Evolutionary conservation across 495 filamentous ascomycete genomes (phyloP).

Genomic region (Daldinia caldariorum): DNA sequence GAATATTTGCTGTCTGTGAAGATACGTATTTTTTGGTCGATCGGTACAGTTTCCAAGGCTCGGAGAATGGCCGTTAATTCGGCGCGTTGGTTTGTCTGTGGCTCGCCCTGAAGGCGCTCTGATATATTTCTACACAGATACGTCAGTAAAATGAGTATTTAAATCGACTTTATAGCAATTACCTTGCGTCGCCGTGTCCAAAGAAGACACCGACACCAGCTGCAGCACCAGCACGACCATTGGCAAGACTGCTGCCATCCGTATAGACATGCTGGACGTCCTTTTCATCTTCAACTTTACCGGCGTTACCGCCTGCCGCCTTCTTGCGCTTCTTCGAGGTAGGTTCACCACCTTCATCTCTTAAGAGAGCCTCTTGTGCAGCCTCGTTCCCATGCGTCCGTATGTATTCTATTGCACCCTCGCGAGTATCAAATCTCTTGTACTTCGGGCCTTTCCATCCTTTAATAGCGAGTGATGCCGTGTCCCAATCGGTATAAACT

Average conservation of each 20-base stretch:
- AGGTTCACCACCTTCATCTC: conserved; percentile 42
- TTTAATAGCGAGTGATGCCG: conserved; percentile 77
- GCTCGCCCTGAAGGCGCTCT: conserved; percentile 75
- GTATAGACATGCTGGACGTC: conserved; percentile 82
- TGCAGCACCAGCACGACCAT: conserved; percentile 74
- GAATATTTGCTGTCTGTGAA: conserved; percentile 86
- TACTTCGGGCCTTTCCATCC: conserved; percentile 82
- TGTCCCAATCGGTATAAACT: conserved; percentile 89
- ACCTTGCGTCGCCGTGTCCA: conserved; percentile 77
- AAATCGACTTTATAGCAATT: conserved; percentile 40
- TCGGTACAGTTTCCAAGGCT: conserved; percentile 78
- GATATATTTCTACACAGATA: conserved; percentile 77
- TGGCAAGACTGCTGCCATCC: conserved; percentile 83
- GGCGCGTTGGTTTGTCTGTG: conserved; percentile 94
- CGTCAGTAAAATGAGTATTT: conserved; percentile 23
- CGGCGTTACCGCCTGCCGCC: conserved; percentile 47
- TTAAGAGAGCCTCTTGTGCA: conserved; percentile 68
- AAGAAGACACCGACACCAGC: conserved; percentile 93
- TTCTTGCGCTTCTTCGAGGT: conserved; percentile 44
- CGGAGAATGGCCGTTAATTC: conserved; percentile 89
- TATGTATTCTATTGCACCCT: conserved; percentile 72
- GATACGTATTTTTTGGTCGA: conserved; percentile 60
- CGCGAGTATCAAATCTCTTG: conserved; percentile 78
- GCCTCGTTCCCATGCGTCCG: conserved; percentile 54
- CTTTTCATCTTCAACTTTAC: conserved; percentile 54